Evolutionary conservation across 225 moss, liverwort and hornwort genomes (phyloP).

Genomic region (Ulota crispa): DNA sequence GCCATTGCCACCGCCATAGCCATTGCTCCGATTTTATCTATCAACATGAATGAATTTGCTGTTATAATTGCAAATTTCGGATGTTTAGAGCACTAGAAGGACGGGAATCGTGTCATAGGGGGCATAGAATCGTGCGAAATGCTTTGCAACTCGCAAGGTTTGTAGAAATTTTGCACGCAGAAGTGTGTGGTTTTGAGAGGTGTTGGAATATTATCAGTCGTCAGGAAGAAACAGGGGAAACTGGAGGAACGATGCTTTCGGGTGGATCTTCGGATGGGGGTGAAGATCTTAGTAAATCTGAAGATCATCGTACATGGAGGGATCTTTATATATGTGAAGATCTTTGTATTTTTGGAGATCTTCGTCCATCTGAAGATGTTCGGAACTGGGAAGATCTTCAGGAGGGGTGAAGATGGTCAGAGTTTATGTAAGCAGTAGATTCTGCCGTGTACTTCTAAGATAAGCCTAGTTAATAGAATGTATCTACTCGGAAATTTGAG

Average conservation of each 20-base stretch:
- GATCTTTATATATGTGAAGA: not conserved
- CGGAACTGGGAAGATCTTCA: no score
- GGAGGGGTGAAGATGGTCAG: no score
- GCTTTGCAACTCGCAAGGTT: not conserved
- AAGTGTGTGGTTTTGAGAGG: not conserved
- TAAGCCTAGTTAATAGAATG: no score
- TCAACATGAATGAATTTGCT: not conserved
- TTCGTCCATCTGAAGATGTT: no score
- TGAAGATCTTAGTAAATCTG: no score
- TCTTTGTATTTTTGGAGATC: no score
- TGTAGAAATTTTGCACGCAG: not conserved
- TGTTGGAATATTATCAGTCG: not conserved
- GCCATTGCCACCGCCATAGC: slow-evolving; percentile 8
- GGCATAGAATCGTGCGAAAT: not conserved
- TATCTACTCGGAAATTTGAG: no score
- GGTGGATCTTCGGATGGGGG: not conserved
- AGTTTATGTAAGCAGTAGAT: no score
- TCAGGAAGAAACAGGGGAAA: not conserved
- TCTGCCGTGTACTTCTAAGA: no score
- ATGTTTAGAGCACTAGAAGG: not conserved
- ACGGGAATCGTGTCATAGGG: not conserved
- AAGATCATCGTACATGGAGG: rapidly evolving
- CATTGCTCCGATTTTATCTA: slow-evolving; percentile 1
- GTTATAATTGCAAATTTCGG: not conserved
- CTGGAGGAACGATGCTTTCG: no score